These are phyloP conservation scores for Ogataea haglerorum DNA, from an alignment of 805 yeast genomes.

Conservation along the genomic window DNA sequence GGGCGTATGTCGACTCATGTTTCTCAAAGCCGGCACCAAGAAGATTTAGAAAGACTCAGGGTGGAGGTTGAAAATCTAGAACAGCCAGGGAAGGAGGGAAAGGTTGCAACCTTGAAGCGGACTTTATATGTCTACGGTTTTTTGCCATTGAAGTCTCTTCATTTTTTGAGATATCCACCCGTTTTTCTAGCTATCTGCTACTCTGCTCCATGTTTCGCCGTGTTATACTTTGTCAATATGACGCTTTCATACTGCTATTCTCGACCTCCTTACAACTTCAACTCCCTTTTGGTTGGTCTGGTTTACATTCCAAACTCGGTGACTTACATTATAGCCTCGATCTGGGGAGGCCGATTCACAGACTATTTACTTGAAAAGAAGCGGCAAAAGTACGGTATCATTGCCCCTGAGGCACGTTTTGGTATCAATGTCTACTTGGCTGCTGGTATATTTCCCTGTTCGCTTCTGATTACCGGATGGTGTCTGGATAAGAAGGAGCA, in stretches of 20 bases:
- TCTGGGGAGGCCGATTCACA: slow-evolving; percentile 80
- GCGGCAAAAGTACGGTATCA: slow-evolving; percentile 55
- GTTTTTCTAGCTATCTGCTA: slow-evolving; percentile 62
- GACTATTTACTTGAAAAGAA: slow-evolving; percentile 54
- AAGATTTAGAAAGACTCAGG: slow-evolving; percentile 20
- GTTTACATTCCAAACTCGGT: slow-evolving; percentile 82
- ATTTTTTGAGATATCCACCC: slow-evolving; percentile 68
- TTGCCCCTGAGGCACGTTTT: slow-evolving; percentile 74
- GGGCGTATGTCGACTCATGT: slow-evolving; percentile 30
- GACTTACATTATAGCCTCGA: slow-evolving; percentile 68
- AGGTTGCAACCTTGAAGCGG: slow-evolving; percentile 23
- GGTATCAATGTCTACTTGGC: slow-evolving; percentile 72
- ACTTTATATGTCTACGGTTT: slow-evolving; percentile 46
- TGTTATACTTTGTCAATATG: slow-evolving; percentile 71
- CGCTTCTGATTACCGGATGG: slow-evolving; percentile 81
- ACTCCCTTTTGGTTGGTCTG: slow-evolving; percentile 63
- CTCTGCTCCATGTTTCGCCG: slow-evolving; percentile 69
- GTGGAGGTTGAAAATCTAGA: slow-evolving; percentile 22
- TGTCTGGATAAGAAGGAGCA: slow-evolving; percentile 58
- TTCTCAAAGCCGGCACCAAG: slow-evolving; percentile 19
- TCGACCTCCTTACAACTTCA: slow-evolving; percentile 65
- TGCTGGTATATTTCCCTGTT: slow-evolving; percentile 55
- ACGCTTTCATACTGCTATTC: slow-evolving; percentile 63
- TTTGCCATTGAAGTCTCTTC: slow-evolving; percentile 60
- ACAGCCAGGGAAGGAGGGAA: slow-evolving; percentile 17